Percentiles rank a stretch among this genome's conserved stretches.
These are phyloP conservation scores for Phytopythium ostracodes DNA, from an alignment of 352 stramenopile genomes.

Conservation along the genomic window DNA sequence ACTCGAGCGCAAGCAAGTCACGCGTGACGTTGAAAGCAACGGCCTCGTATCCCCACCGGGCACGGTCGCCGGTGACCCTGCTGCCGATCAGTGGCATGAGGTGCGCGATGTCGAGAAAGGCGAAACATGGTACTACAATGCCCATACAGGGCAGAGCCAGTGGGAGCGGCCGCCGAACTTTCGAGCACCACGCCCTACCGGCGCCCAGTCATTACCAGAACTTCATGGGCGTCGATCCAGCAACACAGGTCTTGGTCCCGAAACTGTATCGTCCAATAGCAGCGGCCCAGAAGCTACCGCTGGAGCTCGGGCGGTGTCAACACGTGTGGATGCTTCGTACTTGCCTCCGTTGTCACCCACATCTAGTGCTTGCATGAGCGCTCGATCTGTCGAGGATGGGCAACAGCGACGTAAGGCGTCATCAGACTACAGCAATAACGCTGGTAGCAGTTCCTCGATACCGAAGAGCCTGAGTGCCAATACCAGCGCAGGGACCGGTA, in stretches of 20 bases:
- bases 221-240: constrained; percentile 7
- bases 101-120: constrained; percentile 63
- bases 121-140: constrained; percentile 85
- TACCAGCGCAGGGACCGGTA: not conserved
- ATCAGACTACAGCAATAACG: not conserved
- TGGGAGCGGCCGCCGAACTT: constrained; percentile 53
- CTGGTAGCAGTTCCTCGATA: constrained; percentile 6
- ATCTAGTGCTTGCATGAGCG: constrained; percentile 25
- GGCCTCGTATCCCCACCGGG: not conserved
- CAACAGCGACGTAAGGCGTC: constrained; percentile 5
- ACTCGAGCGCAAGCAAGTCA: not conserved
- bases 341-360: constrained; percentile 31
- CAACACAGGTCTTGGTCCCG: not conserved
- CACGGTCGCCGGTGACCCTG: not conserved
- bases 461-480: not conserved
- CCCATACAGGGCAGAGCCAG: constrained; percentile 59
- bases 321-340: not conserved
- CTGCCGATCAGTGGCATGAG: constrained; percentile 51
- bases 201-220: constrained; percentile 16
- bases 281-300: not conserved
- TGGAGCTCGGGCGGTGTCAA: not conserved
- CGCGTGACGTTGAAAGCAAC: not conserved
- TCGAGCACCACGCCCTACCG: not conserved
- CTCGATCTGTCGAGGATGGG: constrained; percentile 27
- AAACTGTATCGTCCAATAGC: not conserved